Evolutionary conservation across 108 stramenopile genomes (phyloP).

Genomic region (Chaetoceros muelleri): DNA sequence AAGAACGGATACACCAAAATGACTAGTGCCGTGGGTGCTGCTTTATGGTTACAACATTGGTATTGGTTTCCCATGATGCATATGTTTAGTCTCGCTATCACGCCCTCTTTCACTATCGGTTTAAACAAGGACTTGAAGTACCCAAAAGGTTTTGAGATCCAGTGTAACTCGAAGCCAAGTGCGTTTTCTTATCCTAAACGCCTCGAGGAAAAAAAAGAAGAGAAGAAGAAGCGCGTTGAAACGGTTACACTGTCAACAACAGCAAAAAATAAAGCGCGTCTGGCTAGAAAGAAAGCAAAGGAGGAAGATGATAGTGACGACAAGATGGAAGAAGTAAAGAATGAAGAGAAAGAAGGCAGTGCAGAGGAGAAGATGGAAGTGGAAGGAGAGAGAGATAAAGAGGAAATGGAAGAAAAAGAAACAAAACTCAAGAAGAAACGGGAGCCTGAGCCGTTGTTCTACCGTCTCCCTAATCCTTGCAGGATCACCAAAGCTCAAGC

Average conservation of each 20-base stretch:
- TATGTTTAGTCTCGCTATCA: slow-evolving; percentile 90
- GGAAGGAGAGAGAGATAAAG: slow-evolving; percentile 53
- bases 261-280: slow-evolving; percentile 90
- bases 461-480: slow-evolving; percentile 67
- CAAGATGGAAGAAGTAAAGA: slow-evolving; percentile 34
- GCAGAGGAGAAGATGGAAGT: slow-evolving; percentile 38
- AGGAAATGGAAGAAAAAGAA: slow-evolving; percentile 36
- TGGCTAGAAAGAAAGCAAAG: slow-evolving; percentile 86
- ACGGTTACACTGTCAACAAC: slow-evolving; percentile 96
- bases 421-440: slow-evolving; percentile 78
- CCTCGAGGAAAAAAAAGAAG: slow-evolving; percentile 97
- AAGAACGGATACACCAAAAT: slow-evolving; percentile 93
- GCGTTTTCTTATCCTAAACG: slow-evolving; percentile 94
- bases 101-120: slow-evolving; percentile 93
- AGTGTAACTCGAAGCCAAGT: slow-evolving; percentile 87
- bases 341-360: slow-evolving; percentile 28
- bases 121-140: slow-evolving; percentile 94
- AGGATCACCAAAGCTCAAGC: slow-evolving; percentile 77
- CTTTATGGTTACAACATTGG: slow-evolving; percentile 97
- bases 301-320: slow-evolving; percentile 58
- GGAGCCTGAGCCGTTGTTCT: slow-evolving; percentile 70
- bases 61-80: slow-evolving; percentile 99
- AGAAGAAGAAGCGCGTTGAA: slow-evolving; percentile 94
- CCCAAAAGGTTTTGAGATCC: slow-evolving; percentile 85
- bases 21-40: slow-evolving; percentile 89